Evolutionary conservation across 1,284 basidiomycete genomes (phyloP), one percentile per base, ranked within the genome.

Genomic region (Rugosomyces carneus): DNA sequence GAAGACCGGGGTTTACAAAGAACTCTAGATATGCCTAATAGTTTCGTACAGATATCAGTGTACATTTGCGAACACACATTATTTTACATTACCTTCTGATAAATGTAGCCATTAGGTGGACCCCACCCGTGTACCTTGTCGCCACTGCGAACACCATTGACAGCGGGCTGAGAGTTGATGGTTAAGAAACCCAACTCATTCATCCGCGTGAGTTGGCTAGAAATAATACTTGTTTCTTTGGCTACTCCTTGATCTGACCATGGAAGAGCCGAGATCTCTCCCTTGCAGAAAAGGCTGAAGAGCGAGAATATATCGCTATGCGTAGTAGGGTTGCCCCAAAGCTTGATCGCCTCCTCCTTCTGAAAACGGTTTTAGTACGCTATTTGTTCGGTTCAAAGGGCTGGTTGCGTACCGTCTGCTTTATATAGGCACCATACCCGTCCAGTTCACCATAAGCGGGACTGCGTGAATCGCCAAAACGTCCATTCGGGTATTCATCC

Each of bases 401-500:
- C 36, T 5, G 5, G 42, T 37, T 29, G 68, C 83, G 49, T 58
- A 89, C 84, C 49, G 83, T 76, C 63, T 93, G 85, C 62, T 91
- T 87, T 60, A 92, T 80, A 65, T 76, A 86, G 41, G 93, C 80
- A 45, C 91, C 91, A 64, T 95, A 98, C 2, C 93, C 94, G 60
- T 99, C 95, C 47, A 98, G 73, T 67, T 99, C 96, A 60, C 95
- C 95, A 58, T 96, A 99, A 1, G 96, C 96, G 18, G 95, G 95
- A 75, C 87, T 91, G 50, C 95, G 81, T 10, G 94, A 87, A 67
- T 99, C 95, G 57, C 95, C 96, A 61, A 96, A 99, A 53, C 95
- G 89, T 54, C 95, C 96, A 65, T 99, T 99, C 38, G 95, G 95
- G 66, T 95, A 99, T 67, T 99, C 96, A 66, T 99, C 95, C 95